Evolutionary conservation across 257 asterid genomes (phyloP), one percentile per base, ranked within the genome.

Genomic region (Rauvolfia tetraphylla): DNA sequence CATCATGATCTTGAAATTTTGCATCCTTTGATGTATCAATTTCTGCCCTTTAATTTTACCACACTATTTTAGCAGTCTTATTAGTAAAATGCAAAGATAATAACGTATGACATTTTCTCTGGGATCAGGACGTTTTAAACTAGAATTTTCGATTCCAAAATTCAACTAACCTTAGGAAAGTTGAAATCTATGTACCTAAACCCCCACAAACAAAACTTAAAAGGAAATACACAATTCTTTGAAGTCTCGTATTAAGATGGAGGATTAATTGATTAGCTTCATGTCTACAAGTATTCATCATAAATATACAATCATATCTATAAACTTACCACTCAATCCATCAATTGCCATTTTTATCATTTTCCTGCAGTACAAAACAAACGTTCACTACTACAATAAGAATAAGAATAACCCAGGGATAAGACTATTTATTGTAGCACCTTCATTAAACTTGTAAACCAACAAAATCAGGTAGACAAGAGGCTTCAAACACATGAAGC

Each of bases 401-500:
- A 53, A 53, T 53, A 4, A 53, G 22, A 13, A 15, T 0, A 49
- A 49, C 10, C 3, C 42, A 61, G 10, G 57, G n/a, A 49, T 61
- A 20, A 46, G 13, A 18, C 14, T 76, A 80, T 80, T 71, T 76
- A 76, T 48, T 57, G 49, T 42, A 77, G 44, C 38, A 46, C 36
- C 57, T 17, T 59, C 54, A 59, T 59, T 18, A 62, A 51, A n/a
- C 57, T 39, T 72, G 29, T 59, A 76, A 54, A 12, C 61, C 39
- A 83, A 69, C 68, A 17, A 31, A 61, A 41, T 49, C 46, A 15
- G 34, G 25, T 53, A 22, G 33, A 23, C 25, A 42, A 75, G 44
- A 51, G 53, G 75, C 56, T 71, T 72, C 49, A 51, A 33, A 68
- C 12, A 34, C 69, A 84, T 83, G 87, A 87, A 87, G 79, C 76